Evolutionary conservation across 352 stramenopile species (phyloP), one percentile per base, ranked within the genome.

Genomic region (Globisporangium solare): DNA sequence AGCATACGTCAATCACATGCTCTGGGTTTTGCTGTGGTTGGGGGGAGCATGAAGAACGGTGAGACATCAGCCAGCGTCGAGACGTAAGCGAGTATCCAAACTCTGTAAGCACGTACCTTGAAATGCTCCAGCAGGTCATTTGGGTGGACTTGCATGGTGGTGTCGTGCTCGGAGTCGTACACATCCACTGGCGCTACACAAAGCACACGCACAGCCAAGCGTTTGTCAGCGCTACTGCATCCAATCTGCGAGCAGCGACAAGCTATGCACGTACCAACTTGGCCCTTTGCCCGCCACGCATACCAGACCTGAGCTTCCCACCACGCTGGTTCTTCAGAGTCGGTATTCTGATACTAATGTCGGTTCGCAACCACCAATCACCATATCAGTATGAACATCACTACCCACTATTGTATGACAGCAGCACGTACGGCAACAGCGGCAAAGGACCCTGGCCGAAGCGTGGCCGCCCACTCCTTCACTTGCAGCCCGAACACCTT

Each of bases 291-390:
- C 46, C 76, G 71, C 83, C 83, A 93, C 11, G 86, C 58, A 54
- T 93, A 91, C 83, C 83, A 93, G n/a, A 82, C 81, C 56, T 93
- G 83, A 1, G 83, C 83, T 53, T 93, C 81, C 83, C 83, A 93
- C 80, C 80, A 93, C 21, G 67, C 75, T 0, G 76, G 66, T 48
- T 93, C 77, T 1, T 67, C 51, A 2, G 76, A 83, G n/a, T 70
- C 83, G 46, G 64, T 62, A 43, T 93, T 88, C 40, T 83, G 71
- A 60, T 90, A 93, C 83, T 92, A 52, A 35, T 35, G n/a, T 35
- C 27, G 27, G 6, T 50, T 50, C 39, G 20, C 37, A 45, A 60
- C n/a, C 15, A 51, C 21, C n/a, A 45, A 51, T 35, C n/a, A 45
- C 20, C 49, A 43, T 8, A 18, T 20, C 27, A 27, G 12, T 17